Base-by-base conservation (phyloP, 352 stramenopile species). In the Phytophthora litchii region DNA sequence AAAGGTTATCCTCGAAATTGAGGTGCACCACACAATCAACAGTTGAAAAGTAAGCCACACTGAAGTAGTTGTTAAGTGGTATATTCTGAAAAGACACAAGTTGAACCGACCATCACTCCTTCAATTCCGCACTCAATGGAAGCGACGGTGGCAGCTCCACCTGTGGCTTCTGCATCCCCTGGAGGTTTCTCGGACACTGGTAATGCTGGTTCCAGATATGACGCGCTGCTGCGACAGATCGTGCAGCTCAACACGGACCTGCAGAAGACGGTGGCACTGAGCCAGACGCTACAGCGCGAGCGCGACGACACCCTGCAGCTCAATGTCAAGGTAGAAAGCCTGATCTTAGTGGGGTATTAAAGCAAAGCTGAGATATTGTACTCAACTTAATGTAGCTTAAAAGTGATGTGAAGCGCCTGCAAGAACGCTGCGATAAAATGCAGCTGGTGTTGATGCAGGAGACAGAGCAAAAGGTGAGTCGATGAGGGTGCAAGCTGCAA, bases 161-260 rank as follows among this genome's bases (percentile, higher is more conserved):
- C 37, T 1, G 36, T 25, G 13, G 27, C 51, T n/a, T 31, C 63
- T 10, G 46, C 32, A 35, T 27, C 48, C n/a, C 17, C 47, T 7
- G 56, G n/a, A 42, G 31, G 53, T 5, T 46, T 50, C 32, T 47
- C 52, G 0, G 56, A 61, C 8, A 31, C 40, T 10, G 60, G 3
- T 2, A 47, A 29, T 17, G 37, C 53, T 17, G 40, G 51, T 1
- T 60, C 68, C 25, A 79, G 73, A 14, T 93, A 95, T 60, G 86
- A 91, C 29, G 71, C 83, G 25, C 67, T 93, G 54, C 55, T 95
- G 49, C 75, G 80, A 34, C 84, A 95, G 74, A 88, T 95, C 53
- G 83, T 93, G 53, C 83, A 92, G 67, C 74, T 93, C 3, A 93
- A 93, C 46, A 80, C 83, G 41, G 86, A 93, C 49, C 64, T 92